Evolutionary conservation across 2,329 filamentous ascomycete genomes (phyloP).

Genomic region (Clonostachys byssicola): DNA sequence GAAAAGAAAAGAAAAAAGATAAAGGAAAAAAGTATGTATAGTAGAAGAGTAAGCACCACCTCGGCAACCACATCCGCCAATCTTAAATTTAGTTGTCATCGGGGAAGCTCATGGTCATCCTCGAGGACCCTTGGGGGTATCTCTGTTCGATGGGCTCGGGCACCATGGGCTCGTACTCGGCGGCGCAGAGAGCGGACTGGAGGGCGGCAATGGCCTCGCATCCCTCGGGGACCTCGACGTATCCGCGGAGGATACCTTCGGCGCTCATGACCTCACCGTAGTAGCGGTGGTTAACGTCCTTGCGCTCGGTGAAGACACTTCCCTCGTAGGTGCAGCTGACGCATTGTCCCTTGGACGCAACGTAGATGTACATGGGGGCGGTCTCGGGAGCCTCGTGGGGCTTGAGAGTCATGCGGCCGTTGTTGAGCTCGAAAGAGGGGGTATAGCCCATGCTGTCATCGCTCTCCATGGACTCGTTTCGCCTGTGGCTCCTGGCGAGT

Average conservation of each 20-base stretch:
- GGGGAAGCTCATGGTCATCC: too few species aligned
- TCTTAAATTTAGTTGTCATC: too few species aligned
- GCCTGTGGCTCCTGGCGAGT: slow-evolving; percentile 13
- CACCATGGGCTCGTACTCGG: slow-evolving; percentile 7
- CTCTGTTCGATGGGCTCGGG: slow-evolving; percentile 1
- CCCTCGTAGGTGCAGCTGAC: slow-evolving; percentile 85
- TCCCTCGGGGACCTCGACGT: slow-evolving; percentile 15
- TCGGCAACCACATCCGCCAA: too few species aligned
- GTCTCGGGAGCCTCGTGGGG: not conserved
- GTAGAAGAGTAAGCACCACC: too few species aligned
- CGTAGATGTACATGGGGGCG: slow-evolving; percentile 57
- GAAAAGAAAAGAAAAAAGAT: too few species aligned
- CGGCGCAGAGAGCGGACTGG: slow-evolving; percentile 7
- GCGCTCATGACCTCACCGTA: slow-evolving; percentile 60
- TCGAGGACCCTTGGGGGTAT: too few species aligned
- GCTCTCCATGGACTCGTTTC: slow-evolving; percentile 19
- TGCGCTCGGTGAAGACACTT: slow-evolving; percentile 78
- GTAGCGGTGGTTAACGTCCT: slow-evolving; percentile 84
- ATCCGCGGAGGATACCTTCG: slow-evolving; percentile 42
- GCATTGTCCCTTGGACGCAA: slow-evolving; percentile 87
- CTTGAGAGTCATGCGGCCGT: not conserved
- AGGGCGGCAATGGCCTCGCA: slow-evolving; percentile 1
- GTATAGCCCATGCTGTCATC: slow-evolving; percentile 12
- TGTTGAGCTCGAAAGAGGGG: not conserved
- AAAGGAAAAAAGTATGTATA: too few species aligned